Evolutionary conservation across 2,329 filamentous ascomycete species (phyloP).

Genomic region (Neonectria magnoliae): DNA sequence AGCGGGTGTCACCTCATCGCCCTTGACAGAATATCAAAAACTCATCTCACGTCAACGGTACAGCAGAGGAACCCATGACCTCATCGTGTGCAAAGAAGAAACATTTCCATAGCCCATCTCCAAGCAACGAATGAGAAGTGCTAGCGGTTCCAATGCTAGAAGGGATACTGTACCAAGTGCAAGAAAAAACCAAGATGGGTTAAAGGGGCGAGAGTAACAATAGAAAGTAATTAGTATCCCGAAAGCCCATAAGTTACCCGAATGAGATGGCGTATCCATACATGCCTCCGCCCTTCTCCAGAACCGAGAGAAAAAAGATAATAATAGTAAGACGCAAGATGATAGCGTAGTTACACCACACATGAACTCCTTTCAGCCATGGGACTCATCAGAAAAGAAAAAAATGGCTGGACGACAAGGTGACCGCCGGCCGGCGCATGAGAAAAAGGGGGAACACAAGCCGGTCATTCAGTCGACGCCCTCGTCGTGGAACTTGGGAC

Average conservation of each 20-base stretch:
- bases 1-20: neutral
- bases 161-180: neutral
- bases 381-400: slow-evolving; percentile 17
- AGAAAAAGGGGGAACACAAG: neutral
- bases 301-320: slow-evolving; percentile 5
- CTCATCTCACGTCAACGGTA: neutral
- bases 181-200: neutral
- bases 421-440: neutral
- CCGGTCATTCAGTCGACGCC: slow-evolving; percentile 45
- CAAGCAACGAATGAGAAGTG: neutral
- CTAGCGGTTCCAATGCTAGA: neutral
- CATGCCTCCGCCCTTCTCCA: neutral
- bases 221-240: neutral
- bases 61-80: neutral
- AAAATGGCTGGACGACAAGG: neutral
- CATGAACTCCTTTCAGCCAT: slow-evolving; percentile 16
- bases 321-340: slow-evolving; percentile 14
- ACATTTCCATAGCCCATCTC: neutral
- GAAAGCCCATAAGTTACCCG: neutral
- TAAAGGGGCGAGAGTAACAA: neutral
- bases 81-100: neutral
- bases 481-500: slow-evolving; percentile 42
- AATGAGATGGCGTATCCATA: neutral
- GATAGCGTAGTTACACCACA: slow-evolving; percentile 8
- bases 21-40: neutral